phyloP scores from a whole-genome alignment of 2,329 filamentous ascomycete species.

The Exserohilum turcica region DNA sequence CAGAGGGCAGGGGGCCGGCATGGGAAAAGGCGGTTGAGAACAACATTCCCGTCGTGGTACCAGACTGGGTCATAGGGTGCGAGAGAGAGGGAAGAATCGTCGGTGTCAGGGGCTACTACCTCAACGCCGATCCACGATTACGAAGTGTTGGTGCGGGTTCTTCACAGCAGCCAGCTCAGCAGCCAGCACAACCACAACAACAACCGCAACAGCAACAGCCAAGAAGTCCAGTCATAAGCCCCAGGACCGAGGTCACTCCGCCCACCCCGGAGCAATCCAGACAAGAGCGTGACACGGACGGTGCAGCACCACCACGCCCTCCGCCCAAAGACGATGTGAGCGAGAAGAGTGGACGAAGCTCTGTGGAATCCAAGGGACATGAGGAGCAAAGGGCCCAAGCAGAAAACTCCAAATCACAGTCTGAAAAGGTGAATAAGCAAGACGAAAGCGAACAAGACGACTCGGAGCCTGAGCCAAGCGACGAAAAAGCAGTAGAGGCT shows the following conservation, averaged over 20 bases:
- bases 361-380: conserved; percentile 39
- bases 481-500: conserved; percentile 36
- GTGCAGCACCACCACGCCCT: conserved; percentile 41
- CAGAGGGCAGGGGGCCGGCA: conserved; percentile 82
- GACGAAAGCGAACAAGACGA: conserved; percentile 35
- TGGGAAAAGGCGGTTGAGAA: conserved; percentile 98
- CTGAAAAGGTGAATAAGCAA: conserved; percentile 33
- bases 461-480: conserved; percentile 22
- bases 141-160: conserved; percentile 56
- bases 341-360: conserved; percentile 27
- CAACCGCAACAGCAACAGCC: conserved; percentile 32
- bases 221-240: conserved; percentile 47
- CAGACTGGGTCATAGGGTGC: conserved; percentile 97
- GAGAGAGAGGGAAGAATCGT: conserved; percentile 91
- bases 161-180: conserved; percentile 33
- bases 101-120: conserved; percentile 92
- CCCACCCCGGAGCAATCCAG: conserved; percentile 54
- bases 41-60: conserved; percentile 95
- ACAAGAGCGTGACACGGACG: conserved; percentile 28
- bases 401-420: conserved; percentile 40
- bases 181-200: conserved; percentile 20
- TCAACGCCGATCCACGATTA: conserved; percentile 78
- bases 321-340: conserved; percentile 40
- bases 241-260: conserved; percentile 57
- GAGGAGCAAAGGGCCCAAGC: conserved; percentile 45